phyloP scores from a whole-genome alignment of 257 asterid species.

The Nicotiana paniculata region DNA sequence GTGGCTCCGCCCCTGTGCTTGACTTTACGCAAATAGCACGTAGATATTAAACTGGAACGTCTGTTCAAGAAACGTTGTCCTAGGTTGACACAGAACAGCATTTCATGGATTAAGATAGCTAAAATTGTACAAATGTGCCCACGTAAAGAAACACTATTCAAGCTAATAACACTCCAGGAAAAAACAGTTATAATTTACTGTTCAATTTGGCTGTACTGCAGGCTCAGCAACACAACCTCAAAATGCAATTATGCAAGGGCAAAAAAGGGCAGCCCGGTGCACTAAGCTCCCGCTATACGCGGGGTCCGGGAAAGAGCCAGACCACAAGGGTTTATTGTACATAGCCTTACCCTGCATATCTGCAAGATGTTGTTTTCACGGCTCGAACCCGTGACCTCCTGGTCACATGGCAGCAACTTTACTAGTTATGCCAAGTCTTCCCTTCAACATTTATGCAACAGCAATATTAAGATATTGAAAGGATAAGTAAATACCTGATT shows the following conservation, averaged over 20 bases:
- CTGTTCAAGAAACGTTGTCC: background rate
- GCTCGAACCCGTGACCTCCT: too few species aligned
- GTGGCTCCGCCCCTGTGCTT: too few species aligned
- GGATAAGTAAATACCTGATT: constrained; percentile 18
- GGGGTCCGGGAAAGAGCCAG: too few species aligned
- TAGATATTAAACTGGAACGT: background rate
- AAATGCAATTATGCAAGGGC: background rate
- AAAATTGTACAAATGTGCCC: background rate
- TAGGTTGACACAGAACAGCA: background rate
- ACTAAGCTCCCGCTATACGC: too few species aligned
- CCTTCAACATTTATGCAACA: background rate
- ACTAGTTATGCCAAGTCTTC: too few species aligned
- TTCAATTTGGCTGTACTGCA: background rate
- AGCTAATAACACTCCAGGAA: background rate
- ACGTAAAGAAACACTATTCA: background rate
- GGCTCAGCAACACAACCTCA: background rate
- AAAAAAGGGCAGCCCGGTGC: too few species aligned
- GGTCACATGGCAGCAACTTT: too few species aligned
- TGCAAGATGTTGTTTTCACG: too few species aligned
- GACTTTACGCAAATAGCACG: background rate
- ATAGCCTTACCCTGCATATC: too few species aligned
- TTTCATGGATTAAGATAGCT: background rate
- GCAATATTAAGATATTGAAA: background rate
- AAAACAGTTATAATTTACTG: background rate
- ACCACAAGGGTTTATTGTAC: too few species aligned